A percentile compares a stretch with the other conserved stretches of the same genome.
Evolutionary conservation across 2,329 filamentous ascomycete genomes (phyloP).

Genomic region (Exserohilum rostratum): DNA sequence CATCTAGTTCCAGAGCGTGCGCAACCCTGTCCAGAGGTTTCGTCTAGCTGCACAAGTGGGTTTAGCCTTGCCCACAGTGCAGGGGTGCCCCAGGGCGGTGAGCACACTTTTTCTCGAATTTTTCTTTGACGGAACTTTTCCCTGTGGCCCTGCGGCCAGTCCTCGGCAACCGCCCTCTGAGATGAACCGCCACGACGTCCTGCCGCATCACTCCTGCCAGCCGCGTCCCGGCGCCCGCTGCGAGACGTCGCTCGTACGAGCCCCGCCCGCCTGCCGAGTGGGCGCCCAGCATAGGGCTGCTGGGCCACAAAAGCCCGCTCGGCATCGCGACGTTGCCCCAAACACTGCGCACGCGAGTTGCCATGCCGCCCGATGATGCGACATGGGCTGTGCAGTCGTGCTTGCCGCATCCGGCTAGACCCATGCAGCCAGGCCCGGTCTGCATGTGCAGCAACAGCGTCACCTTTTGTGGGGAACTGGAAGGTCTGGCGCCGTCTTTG

Average conservation of each 20-base stretch:
- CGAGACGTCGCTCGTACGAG: too few relatives aligned
- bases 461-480: conserved; percentile 45
- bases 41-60: conserved; percentile 29
- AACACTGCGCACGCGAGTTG: conserved; percentile 43
- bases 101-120: conserved; percentile 34
- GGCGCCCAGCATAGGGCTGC: conserved; percentile 18
- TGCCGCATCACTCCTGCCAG: too few relatives aligned
- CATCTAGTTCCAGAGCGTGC: conserved; percentile 33
- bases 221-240: too few relatives aligned
- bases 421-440: conserved; percentile 29
- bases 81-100: conserved; percentile 39
- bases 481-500: conserved; percentile 31
- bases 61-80: conserved; percentile 41
- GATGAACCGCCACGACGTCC: too few relatives aligned
- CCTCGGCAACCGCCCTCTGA: conserved; percentile 19
- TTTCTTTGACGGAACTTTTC: conserved; percentile 23
- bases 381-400: conserved; percentile 28
- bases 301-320: conserved; percentile 35
- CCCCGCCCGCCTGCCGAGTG: too few relatives aligned
- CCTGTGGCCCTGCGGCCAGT: conserved; percentile 19
- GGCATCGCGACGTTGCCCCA: conserved; percentile 18
- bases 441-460: conserved; percentile 35
- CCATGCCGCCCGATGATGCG: conserved; percentile 32
- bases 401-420: conserved; percentile 25
- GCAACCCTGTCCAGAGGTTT: conserved; percentile 31